Evolutionary conservation across 352 stramenopile genomes (phyloP), one percentile per base, ranked within the genome.

Genomic region (Phytophthora citricola): DNA sequence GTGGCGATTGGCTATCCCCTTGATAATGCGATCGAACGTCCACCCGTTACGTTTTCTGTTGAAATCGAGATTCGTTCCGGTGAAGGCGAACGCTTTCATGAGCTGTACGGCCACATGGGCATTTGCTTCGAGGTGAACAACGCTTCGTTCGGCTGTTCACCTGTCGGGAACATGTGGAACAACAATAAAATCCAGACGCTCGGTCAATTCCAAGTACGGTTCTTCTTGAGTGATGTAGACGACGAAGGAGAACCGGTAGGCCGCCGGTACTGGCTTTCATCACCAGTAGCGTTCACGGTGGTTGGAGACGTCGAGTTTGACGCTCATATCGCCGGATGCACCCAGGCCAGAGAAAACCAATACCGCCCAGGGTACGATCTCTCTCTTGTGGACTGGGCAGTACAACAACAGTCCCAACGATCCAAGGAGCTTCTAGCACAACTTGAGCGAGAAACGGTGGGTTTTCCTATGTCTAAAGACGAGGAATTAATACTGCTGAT

Each of bases 401-500:
- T 15, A 14, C 12, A 10, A 27, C 36, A 49, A n/a, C 40, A 49
- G 10, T 24, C 12, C 1, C 20, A 49, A 49, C 20, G 20, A 31
- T 6, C 10, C 14, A 7, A 11, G 5, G 43, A 49, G n/a, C 22
- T 46, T 12, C 40, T 46, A 4, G 41, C 20, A 17, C 41, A 31
- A 11, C 41, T 48, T 9, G 41, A 31, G 6, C 17, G 10, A 31
- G 41, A 48, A 34, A 34, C 7, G 5, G 29, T 34, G 29, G 29
- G 7, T 8, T 10, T 34, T 34, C 7, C 29, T 34, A 7, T 11
- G 5, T 8, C 29, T 34, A 34, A 34, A 34, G 29, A 34, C 10
- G 29, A 34, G 29, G 29, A 11, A 34, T 10, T 34, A 7, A 10
- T 34, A 11, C 54, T 89, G 2, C 26, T 89, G 0, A 75, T 89